These are phyloP conservation scores for Miscanthus lutarioriparius DNA, from an alignment of 176 grass and related monocot species.

Conservation along the genomic window DNA sequence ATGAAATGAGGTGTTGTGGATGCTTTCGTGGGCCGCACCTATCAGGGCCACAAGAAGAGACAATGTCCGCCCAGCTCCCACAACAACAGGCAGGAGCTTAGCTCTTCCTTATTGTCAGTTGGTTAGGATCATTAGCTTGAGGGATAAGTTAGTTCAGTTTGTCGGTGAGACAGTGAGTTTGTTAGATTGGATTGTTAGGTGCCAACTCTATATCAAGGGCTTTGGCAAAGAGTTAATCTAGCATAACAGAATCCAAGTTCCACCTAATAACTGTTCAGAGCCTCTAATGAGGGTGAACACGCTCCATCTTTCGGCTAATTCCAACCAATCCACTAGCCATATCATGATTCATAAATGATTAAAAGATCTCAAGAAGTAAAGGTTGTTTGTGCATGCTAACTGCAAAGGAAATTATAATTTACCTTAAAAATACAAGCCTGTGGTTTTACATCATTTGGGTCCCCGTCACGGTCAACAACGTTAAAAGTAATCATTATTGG, in stretches of 20 bases:
- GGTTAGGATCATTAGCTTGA: neutral
- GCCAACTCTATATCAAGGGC: neutral
- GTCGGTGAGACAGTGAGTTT: neutral
- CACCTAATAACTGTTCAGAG: constrained; percentile 1
- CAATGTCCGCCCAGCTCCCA: neutral
- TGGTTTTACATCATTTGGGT: constrained; percentile 83
- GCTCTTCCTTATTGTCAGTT: neutral
- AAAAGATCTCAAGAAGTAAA: constrained; percentile 18
- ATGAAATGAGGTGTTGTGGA: constrained; percentile 8
- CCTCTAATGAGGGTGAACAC: neutral
- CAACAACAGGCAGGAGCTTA: neutral
- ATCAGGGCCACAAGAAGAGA: neutral
- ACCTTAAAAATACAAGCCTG: constrained; percentile 99
- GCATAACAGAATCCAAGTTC: neutral
- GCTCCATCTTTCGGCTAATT: neutral
- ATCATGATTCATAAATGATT: constrained; percentile 11
- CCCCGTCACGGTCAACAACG: constrained; percentile 84
- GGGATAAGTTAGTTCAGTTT: neutral
- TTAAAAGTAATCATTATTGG: constrained; percentile 99
- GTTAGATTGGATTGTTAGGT: neutral
- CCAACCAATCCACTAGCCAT: neutral
- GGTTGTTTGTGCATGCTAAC: neutral
- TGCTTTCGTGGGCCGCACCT: neutral
- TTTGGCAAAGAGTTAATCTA: neutral
- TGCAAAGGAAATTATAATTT: constrained; percentile 22